These are phyloP conservation scores for Lentinula boryana DNA, from an alignment of 768 basidiomycete species.

Conservation along the genomic window DNA sequence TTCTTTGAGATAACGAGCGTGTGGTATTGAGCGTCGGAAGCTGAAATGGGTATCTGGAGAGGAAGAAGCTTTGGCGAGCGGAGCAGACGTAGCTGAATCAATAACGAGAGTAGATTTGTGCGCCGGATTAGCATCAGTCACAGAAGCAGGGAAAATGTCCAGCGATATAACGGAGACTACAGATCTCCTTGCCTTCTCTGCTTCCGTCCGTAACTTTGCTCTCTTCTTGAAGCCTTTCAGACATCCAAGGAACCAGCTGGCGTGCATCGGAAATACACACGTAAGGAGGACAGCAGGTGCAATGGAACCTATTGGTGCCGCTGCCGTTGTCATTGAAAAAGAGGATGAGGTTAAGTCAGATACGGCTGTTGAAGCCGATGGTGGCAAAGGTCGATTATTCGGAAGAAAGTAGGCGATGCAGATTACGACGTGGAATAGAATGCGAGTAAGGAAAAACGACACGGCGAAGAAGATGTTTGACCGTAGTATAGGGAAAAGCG, in stretches of 20 bases:
- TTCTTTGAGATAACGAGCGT: neutral
- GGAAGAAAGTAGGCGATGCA: constrained; percentile 21
- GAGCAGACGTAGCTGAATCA: neutral
- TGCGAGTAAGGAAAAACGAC: constrained; percentile 47
- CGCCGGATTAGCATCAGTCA: too few relatives aligned
- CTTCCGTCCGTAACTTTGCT: constrained; percentile 7
- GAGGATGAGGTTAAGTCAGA: neutral
- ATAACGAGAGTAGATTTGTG: neutral
- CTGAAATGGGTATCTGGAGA: neutral
- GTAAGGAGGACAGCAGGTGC: constrained; percentile 33
- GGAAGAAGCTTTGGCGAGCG: neutral
- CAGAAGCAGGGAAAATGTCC: neutral
- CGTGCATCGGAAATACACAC: constrained; percentile 43
- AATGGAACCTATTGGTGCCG: constrained; percentile 24
- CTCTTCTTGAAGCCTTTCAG: constrained; percentile 39
- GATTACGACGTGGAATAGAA: constrained; percentile 37
- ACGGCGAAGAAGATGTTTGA: constrained; percentile 45
- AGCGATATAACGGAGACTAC: neutral
- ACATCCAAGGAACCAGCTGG: constrained; percentile 47
- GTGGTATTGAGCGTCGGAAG: neutral
- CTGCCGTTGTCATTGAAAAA: neutral
- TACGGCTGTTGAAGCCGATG: neutral
- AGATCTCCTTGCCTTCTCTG: neutral
- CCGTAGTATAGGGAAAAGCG: constrained; percentile 36
- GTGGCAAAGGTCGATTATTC: constrained; percentile 17